These are phyloP conservation scores for Henckelia pumila DNA, from an alignment of 257 asterid genomes.

Conservation along the genomic window DNA sequence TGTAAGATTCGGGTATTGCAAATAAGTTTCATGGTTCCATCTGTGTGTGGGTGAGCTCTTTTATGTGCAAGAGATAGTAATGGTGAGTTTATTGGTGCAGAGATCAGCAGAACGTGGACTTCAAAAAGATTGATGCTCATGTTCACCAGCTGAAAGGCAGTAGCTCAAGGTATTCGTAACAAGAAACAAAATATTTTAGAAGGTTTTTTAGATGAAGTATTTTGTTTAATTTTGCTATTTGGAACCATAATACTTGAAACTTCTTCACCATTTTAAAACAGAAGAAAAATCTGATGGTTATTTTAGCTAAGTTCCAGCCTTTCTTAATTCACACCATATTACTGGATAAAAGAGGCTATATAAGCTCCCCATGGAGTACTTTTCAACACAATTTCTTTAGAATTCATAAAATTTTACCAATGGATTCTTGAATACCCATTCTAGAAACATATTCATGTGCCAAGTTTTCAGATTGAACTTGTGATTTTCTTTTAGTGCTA, in stretches of 20 bases:
- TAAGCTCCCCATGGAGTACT: not conserved
- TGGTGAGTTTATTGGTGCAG: constrained; percentile 29
- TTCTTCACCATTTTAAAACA: not conserved
- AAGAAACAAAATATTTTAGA: not conserved
- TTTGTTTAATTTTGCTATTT: not conserved
- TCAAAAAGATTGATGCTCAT: constrained; percentile 72
- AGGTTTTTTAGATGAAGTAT: constrained; percentile 11
- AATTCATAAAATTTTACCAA: no score
- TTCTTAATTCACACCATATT: not conserved
- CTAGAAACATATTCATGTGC: not conserved
- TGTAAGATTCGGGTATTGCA: not conserved
- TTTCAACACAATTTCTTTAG: not conserved
- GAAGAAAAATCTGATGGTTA: not conserved
- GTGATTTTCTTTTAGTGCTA: not conserved
- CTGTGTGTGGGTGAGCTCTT: not conserved
- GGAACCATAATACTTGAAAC: not conserved
- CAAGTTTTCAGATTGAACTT: not conserved
- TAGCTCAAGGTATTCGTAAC: constrained; percentile 65
- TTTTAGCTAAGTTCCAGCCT: not conserved
- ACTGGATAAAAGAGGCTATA: not conserved
- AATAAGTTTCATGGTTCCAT: not conserved
- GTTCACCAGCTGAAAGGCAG: constrained; percentile 93
- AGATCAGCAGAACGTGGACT: constrained; percentile 63
- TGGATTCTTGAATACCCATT: not conserved
- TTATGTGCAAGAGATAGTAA: constrained; percentile 8